Base-by-base conservation (phyloP, 352 stramenopile species). In the Phytophthora fragariae region DNA sequence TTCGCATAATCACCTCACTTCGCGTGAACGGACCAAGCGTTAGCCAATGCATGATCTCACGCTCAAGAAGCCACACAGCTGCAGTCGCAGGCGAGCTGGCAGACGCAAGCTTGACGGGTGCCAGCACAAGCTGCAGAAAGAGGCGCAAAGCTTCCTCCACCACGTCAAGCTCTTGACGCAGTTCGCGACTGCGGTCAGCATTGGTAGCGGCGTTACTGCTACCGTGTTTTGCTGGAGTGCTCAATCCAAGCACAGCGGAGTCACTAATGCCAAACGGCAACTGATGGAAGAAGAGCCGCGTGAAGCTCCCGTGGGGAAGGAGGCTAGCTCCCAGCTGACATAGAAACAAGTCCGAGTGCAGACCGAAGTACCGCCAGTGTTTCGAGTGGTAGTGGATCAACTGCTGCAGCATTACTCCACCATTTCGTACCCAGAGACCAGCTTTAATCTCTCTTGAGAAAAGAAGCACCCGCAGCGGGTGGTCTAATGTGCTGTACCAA, bases 311-410 rank as follows among this genome's bases (percentile, higher is more conserved):
- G 24, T 73, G 70, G 2, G 86, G 85, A 24, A 92, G 77, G 41
- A 90, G 33, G 15, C 83, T 68, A 3, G 85, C 82, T 19, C 77
- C 83, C 7, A 94, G 35, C 46, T 95, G 89, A 27, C 79, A 85
- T 2, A 93, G 37, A 33, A 92, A 95, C 47, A 94, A 46, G 62
- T 95, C 89, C 2, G 80, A 86, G 59, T 94, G 84, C 11, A 95
- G 79, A 14, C 89, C 89, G 56, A 84, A 91, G 62, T 84, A 93
- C 11, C 89, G 81, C 89, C 89, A 95, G 53, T 95, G 86, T 62
- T 92, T 92, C 9, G 86, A 91, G 71, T 91, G 84, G 57, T 94
- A 95, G 61, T 95, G 89, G 21, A 86, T 81, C 27, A 95, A 72
- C 56, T 95, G 89, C 55, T 94, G 86, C 69, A 86, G 82, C 89